phyloP scores from a whole-genome alignment of 768 basidiomycete species.

The Naganishia onofrii region DNA sequence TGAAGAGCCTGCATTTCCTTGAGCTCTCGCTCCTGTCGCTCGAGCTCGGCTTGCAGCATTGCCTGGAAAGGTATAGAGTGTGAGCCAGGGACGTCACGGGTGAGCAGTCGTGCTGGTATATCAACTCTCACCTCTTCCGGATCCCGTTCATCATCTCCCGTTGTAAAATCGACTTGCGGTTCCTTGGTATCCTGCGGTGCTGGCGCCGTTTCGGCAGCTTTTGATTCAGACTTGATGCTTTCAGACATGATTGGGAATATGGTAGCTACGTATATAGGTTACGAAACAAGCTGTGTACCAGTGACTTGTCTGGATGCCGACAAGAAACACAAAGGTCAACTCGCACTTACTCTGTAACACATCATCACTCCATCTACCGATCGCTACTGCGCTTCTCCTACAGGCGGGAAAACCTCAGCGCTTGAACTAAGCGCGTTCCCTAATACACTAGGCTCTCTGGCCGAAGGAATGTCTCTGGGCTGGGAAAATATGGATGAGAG shows the following conservation, averaged over 20 bases:
- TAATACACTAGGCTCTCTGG: not conserved
- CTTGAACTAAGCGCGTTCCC: conserved; percentile 12
- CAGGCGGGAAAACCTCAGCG: not conserved
- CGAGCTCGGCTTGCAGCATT: conserved; percentile 17
- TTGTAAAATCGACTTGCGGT: not conserved
- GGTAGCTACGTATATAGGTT: too few species aligned
- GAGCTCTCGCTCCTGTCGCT: conserved; percentile 11
- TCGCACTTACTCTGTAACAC: not conserved
- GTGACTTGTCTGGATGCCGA: too few species aligned
- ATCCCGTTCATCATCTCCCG: conserved; percentile 23
- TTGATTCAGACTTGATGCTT: not conserved
- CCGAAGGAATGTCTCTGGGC: conserved; percentile 22
- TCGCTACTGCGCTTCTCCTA: not conserved
- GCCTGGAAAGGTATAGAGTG: not conserved
- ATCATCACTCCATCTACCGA: conserved; percentile 14
- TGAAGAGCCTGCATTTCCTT: conserved; percentile 21
- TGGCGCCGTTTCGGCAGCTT: not conserved
- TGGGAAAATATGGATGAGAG: conserved; percentile 21
- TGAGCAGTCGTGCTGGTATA: not conserved
- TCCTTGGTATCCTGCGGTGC: conserved; percentile 6
- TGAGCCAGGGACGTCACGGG: not conserved
- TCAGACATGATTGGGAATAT: not conserved
- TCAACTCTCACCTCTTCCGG: conserved; percentile 16
- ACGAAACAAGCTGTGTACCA: too few species aligned
- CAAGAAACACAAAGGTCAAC: not conserved